These are phyloP conservation scores for Cystoderma amianthinum DNA, from an alignment of 768 basidiomycete species.

Conservation along the genomic window DNA sequence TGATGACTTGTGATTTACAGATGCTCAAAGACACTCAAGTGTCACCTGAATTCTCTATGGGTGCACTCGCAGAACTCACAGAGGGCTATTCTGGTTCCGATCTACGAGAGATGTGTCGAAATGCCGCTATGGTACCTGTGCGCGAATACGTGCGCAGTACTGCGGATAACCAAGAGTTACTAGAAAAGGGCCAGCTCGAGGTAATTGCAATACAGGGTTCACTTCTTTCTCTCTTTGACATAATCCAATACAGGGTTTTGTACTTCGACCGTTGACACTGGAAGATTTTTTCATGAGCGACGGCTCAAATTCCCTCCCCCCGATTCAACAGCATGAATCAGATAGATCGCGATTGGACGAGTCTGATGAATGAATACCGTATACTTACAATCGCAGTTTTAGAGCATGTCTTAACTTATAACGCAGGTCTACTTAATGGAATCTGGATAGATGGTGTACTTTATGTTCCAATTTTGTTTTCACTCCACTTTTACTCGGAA, in stretches of 20 bases:
- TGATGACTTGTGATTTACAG: constrained; percentile 29
- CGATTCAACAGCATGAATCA: constrained; percentile 11
- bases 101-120: constrained; percentile 85
- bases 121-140: constrained; percentile 90
- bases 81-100: constrained; percentile 86
- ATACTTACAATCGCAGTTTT: too few relatives aligned
- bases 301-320: constrained; percentile 28
- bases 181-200: constrained; percentile 44
- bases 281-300: constrained; percentile 59
- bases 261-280: constrained; percentile 64
- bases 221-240: not conserved
- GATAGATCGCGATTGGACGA: constrained; percentile 16
- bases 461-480: too few relatives aligned
- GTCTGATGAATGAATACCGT: constrained; percentile 2
- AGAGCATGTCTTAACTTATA: too few relatives aligned
- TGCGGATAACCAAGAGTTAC: constrained; percentile 30
- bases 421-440: too few relatives aligned
- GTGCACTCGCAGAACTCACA: constrained; percentile 57
- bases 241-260: constrained; percentile 51
- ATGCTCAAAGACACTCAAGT: constrained; percentile 81
- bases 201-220: constrained; percentile 18
- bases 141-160: constrained; percentile 69
- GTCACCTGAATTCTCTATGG: constrained; percentile 52
- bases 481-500: too few relatives aligned
- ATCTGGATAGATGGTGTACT: too few relatives aligned